Base-by-base conservation (phyloP, 495 filamentous ascomycete genomes). In the Trichoderma orchidacearum region DNA sequence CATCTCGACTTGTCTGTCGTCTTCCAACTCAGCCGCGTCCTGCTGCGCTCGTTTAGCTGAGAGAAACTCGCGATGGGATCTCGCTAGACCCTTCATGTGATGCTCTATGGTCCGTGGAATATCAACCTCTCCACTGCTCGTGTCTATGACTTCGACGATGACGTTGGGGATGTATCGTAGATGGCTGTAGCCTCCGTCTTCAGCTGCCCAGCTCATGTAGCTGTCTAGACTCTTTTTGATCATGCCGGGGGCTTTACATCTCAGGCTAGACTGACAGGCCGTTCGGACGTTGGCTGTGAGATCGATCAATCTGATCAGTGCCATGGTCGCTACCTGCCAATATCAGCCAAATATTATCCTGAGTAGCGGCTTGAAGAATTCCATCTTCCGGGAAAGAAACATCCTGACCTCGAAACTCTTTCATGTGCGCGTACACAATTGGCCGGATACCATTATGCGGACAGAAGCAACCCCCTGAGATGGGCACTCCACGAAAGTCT, bases 121-220 rank as follows among this genome's bases (percentile, higher is more conserved):
- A 6, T 57, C 45, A 15, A 7, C 9, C 23, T 29, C 17, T 5
- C 23, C 18, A 18, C 18, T n/a, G 25, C 18, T 9, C 18, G 11
- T 28, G 6, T 57, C 48, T 17, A 57, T 21, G 3, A 57, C 28
- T 11, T 30, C 56, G 35, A 52, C 56, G 21, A 52, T 18, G 21
- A 57, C 29, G 21, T 57, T 57, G 30, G 56, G 56, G 3, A 53
- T 28, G 32, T 35, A 31, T 7, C 31, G 3, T 8, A 51, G 30
- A 18, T 35, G 30, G 48, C 17, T 31, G 13, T 57, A 57, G 30
- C 56, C 56, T 21, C 56, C 56, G 18, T 57, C 56, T 21, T 32
- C 32, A 9, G 56, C 56, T 3, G 56, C 56, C 56, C 56, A 57
- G 17, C 15, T 23, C 11, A 57, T 18, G 41, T 23, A 36, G 17